These are phyloP conservation scores for Thalassia testudinum DNA, from an alignment of 116 monocot species.

Conservation along the genomic window DNA sequence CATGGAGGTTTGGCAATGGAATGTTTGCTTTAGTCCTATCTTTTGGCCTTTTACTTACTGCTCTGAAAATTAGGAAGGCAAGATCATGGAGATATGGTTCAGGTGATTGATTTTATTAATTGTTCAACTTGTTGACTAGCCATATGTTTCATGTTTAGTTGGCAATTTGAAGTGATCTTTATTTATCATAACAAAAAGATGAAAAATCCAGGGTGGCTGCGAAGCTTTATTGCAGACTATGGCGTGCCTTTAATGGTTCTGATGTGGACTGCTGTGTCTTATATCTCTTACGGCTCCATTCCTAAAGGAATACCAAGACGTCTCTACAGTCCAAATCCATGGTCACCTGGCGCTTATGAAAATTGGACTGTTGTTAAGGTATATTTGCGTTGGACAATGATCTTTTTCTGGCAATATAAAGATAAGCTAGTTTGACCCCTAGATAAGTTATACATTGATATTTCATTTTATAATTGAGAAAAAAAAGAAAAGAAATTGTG, in stretches of 20 bases:
- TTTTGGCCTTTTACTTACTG: conserved; percentile 75
- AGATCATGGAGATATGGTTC: conserved; percentile 69
- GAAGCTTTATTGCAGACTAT: conserved; percentile 65
- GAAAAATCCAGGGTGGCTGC: conserved; percentile 32
- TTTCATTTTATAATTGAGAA: too few relatives aligned
- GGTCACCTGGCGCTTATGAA: conserved; percentile 61
- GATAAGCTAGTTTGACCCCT: too few relatives aligned
- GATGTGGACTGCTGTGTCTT: conserved; percentile 71
- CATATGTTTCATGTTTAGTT: too few relatives aligned
- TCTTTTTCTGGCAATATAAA: too few relatives aligned
- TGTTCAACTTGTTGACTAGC: too few relatives aligned
- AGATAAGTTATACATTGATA: too few relatives aligned
- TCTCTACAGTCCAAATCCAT: conserved; percentile 76
- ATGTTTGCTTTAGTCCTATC: conserved; percentile 85
- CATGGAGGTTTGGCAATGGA: conserved; percentile 78
- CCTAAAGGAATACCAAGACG: conserved; percentile 64
- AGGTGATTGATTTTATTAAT: conserved; percentile 16
- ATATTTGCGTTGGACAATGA: not conserved
- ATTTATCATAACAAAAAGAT: too few relatives aligned
- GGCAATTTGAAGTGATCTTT: too few relatives aligned
- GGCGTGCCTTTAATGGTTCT: conserved; percentile 77
- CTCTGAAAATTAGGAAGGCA: conserved; percentile 56
- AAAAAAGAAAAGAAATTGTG: too few relatives aligned
- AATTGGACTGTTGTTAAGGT: conserved; percentile 78
- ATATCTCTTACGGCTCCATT: conserved; percentile 32